A percentile compares a stretch with the other conserved stretches of the same genome.
Conservation (phyloP, 1,284 basidiomycete species). For the Gomphus sp. region DNA sequence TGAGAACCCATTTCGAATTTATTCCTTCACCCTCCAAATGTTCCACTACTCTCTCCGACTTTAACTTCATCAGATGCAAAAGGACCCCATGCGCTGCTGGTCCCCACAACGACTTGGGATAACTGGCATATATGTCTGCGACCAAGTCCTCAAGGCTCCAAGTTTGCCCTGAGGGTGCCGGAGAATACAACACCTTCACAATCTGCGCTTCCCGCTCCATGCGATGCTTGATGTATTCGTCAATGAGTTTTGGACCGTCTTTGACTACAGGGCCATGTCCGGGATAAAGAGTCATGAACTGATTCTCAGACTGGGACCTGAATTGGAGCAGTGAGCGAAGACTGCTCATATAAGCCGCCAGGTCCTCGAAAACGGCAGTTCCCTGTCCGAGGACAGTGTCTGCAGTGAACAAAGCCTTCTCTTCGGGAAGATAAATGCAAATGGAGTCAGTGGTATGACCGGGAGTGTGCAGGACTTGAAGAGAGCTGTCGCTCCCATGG, state of each 20-base stretch:
- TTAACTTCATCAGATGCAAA: conserved; percentile 70
- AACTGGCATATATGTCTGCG: conserved; percentile 54
- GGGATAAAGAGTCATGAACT: conserved; percentile 60
- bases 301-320: conserved; percentile 20
- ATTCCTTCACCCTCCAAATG: conserved; percentile 12
- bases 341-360: conserved; percentile 62
- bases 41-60: conserved; percentile 52
- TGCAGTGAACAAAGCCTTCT: conserved; percentile 74
- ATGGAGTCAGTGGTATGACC: conserved; percentile 90
- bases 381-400: conserved; percentile 91
- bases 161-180: conserved; percentile 20
- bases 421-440: conserved; percentile 53
- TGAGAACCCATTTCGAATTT: conserved; percentile 11
- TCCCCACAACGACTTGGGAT: conserved; percentile 64
- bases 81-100: conserved; percentile 64
- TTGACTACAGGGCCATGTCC: conserved; percentile 78
- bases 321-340: conserved; percentile 55
- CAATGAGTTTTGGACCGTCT: conserved; percentile 50
- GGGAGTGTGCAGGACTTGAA: conserved; percentile 76
- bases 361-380: conserved; percentile 85
- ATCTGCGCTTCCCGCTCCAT: conserved; percentile 79
- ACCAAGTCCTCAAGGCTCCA: conserved; percentile 67
- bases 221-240: conserved; percentile 75
- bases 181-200: conserved; percentile 41
- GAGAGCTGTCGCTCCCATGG: conserved; percentile 13